Conservation (phyloP, 2,329 filamentous ascomycete species). For the Nigrospora oryzae region DNA sequence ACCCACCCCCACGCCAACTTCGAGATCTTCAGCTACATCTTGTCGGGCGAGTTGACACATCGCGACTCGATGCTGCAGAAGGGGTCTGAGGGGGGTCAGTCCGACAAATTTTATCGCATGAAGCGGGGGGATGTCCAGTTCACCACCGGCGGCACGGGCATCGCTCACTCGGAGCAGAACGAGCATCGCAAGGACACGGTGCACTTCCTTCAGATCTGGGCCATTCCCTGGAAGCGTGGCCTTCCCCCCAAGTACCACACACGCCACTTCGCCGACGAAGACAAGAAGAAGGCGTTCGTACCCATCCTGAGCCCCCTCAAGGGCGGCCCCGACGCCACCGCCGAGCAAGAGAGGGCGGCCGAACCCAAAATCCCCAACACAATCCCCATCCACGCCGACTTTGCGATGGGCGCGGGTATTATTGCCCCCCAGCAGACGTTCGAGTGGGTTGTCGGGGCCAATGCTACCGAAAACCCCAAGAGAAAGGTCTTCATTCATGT, state of each 20-base stretch:
- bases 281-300: slow-evolving; percentile 63
- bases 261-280: slow-evolving; percentile 60
- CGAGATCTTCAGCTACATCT: slow-evolving; percentile 83
- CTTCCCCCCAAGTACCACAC: slow-evolving; percentile 73
- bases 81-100: slow-evolving; percentile 48
- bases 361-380: slow-evolving; percentile 54
- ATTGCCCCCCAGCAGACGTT: slow-evolving; percentile 58
- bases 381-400: slow-evolving; percentile 78
- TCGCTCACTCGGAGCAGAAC: slow-evolving; percentile 78
- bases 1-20: slow-evolving; percentile 81
- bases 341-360: slow-evolving; percentile 54
- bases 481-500: slow-evolving; percentile 76
- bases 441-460: slow-evolving; percentile 62
- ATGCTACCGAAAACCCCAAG: slow-evolving; percentile 39
- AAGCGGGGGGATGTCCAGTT: slow-evolving; percentile 80
- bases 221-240: slow-evolving; percentile 65
- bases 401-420: slow-evolving; percentile 74
- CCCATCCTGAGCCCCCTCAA: slow-evolving; percentile 69
- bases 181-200: slow-evolving; percentile 62
- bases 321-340: slow-evolving; percentile 52
- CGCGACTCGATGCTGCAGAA: slow-evolving; percentile 77
- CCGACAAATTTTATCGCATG: slow-evolving; percentile 62
- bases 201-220: slow-evolving; percentile 89
- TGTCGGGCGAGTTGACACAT: slow-evolving; percentile 81
- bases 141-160: slow-evolving; percentile 74